A percentile compares a stretch with the other conserved stretches of the same genome.
These are phyloP conservation scores for Diaporthe ampelina DNA, from an alignment of 2,329 filamentous ascomycete genomes.

Conservation along the genomic window DNA sequence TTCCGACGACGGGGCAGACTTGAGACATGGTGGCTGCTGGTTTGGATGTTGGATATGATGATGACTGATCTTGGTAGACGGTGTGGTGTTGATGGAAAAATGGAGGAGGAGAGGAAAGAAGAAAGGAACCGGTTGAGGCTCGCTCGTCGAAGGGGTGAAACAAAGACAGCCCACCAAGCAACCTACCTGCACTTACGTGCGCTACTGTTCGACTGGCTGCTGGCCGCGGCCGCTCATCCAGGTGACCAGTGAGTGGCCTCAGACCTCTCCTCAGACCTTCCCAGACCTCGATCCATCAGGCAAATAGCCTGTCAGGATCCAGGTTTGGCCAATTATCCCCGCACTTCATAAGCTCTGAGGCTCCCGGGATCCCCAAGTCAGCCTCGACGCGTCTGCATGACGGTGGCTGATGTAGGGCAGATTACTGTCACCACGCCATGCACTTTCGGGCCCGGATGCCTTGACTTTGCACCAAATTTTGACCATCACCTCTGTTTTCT, in stretches of 20 bases:
- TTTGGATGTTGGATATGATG: slow-evolving; percentile 37
- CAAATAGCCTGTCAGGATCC: slow-evolving; percentile 1
- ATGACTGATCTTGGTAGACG: background rate
- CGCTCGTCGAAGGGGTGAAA: slow-evolving; percentile 7
- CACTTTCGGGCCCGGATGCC: background rate
- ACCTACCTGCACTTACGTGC: background rate
- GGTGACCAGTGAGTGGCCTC: slow-evolving; percentile 12
- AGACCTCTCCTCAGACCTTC: slow-evolving; percentile 6
- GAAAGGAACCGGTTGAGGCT: background rate
- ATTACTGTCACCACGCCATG: background rate
- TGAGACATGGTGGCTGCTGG: slow-evolving; percentile 41
- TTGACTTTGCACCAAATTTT: background rate
- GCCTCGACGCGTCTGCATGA: slow-evolving; percentile 20
- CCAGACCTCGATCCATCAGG: slow-evolving; percentile 13
- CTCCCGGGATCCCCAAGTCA: slow-evolving; percentile 27
- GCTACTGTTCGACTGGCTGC: background rate
- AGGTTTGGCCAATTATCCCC: background rate
- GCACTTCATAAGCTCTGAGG: slow-evolving; percentile 1
- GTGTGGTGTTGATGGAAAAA: slow-evolving; percentile 1
- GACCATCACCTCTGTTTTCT: background rate
- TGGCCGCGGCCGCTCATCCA: slow-evolving; percentile 3
- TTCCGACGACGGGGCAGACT: slow-evolving; percentile 58
- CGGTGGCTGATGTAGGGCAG: background rate
- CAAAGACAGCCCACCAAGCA: slow-evolving; percentile 17
- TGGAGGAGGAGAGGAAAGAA: background rate